These are phyloP conservation scores for Teunomyces pallodes DNA, from an alignment of 805 yeast species.

Conservation along the genomic window DNA sequence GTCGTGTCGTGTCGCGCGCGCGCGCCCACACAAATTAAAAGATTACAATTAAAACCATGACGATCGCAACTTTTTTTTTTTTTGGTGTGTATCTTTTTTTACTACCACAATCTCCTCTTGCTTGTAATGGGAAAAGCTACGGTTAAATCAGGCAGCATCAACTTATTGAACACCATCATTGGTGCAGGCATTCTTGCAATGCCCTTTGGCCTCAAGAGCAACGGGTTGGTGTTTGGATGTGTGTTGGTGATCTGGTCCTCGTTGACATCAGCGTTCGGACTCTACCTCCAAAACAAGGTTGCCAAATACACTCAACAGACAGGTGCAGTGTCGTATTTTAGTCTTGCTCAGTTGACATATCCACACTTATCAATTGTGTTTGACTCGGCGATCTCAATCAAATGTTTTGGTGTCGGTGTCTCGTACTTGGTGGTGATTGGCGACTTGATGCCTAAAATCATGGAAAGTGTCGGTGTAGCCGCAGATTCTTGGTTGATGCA, in stretches of 20 bases:
- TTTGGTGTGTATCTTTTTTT: no score
- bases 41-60: not conserved
- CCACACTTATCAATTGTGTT: slow-evolving; percentile 69
- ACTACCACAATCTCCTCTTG: not conserved
- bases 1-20: no score
- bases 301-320: slow-evolving; percentile 50
- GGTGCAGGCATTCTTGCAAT: slow-evolving; percentile 81
- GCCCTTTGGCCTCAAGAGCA: slow-evolving; percentile 68
- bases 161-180: slow-evolving; percentile 70
- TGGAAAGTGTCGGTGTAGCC: slow-evolving; percentile 34
- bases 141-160: slow-evolving; percentile 37
- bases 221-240: slow-evolving; percentile 61
- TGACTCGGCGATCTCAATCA: slow-evolving; percentile 70
- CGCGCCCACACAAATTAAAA: not conserved
- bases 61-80: no score
- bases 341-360: slow-evolving; percentile 56
- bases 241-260: slow-evolving; percentile 60
- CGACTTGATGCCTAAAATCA: slow-evolving; percentile 65
- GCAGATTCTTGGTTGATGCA: slow-evolving; percentile 21
- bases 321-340: slow-evolving; percentile 42
- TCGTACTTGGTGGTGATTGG: slow-evolving; percentile 73
- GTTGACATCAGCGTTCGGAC: slow-evolving; percentile 62
- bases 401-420: slow-evolving; percentile 77
- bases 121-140: slow-evolving; percentile 15
- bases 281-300: slow-evolving; percentile 59